These are phyloP conservation scores for Lippia alba DNA, from an alignment of 305 asterid genomes.

Conservation along the genomic window DNA sequence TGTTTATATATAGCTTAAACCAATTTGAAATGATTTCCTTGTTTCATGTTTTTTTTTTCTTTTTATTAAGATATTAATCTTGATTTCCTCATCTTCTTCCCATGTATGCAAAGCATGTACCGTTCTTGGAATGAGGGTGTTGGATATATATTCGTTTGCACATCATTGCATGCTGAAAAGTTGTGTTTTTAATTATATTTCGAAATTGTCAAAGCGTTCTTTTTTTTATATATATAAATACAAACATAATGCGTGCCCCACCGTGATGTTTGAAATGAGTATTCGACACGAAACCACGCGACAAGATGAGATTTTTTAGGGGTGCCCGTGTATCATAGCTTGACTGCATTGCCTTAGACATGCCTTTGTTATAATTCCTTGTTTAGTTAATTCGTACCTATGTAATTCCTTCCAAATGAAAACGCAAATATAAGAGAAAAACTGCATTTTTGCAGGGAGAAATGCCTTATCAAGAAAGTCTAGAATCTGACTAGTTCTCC, in stretches of 20 bases:
- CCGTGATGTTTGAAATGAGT: no score
- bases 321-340: no score
- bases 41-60: background rate
- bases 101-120: background rate
- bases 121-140: background rate
- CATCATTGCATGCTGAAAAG: background rate
- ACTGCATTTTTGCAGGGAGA: conserved; percentile 29
- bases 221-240: no score
- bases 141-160: background rate
- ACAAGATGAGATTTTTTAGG: no score
- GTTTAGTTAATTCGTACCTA: no score
- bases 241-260: no score
- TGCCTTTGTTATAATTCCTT: no score
- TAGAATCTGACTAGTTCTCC: conserved; percentile 40
- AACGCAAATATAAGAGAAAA: background rate
- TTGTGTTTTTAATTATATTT: background rate
- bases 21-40: background rate
- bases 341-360: no score
- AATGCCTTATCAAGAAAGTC: conserved; percentile 26
- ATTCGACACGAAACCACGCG: no score
- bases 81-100: background rate
- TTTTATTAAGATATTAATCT: background rate
- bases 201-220: background rate
- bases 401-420: no score
- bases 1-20: background rate